Conservation (phyloP, 352 stramenopile genomes). For the Chrysophaeum taylorii region DNA sequence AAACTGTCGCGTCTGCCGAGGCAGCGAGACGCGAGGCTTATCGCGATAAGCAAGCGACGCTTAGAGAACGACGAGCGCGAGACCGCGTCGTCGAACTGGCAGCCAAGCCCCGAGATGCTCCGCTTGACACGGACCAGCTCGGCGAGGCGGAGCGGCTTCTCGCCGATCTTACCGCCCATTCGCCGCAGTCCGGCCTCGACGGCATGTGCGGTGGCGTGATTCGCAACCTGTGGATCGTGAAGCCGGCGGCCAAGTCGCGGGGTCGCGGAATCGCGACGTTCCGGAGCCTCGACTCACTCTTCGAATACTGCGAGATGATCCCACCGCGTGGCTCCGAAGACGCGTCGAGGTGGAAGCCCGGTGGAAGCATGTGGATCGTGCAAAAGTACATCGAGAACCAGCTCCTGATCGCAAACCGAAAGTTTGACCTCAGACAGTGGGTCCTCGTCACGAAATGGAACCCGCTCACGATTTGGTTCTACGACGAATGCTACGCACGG, state of each 20-base stretch:
- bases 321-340: constrained; percentile 28
- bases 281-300: constrained; percentile 58
- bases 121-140: constrained; percentile 31
- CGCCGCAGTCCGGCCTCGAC: constrained; percentile 64
- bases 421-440: constrained; percentile 67
- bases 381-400: constrained; percentile 61
- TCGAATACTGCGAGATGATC: constrained; percentile 71
- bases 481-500: constrained; percentile 75
- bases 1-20: too few relatives aligned
- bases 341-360: constrained; percentile 58
- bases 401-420: constrained; percentile 41
- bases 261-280: constrained; percentile 70
- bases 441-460: constrained; percentile 82
- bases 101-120: too few relatives aligned
- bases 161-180: constrained; percentile 38
- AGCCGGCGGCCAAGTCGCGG: constrained; percentile 62
- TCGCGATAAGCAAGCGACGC: too few relatives aligned
- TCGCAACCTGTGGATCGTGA: constrained; percentile 82
- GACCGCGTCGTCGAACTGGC: too few relatives aligned
- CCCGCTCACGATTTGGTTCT: constrained; percentile 79
- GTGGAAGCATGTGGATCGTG: constrained; percentile 38
- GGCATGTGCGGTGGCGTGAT: constrained; percentile 38
- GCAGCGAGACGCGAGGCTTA: too few relatives aligned
- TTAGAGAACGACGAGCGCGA: too few relatives aligned
- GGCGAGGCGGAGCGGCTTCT: constrained; percentile 22